phyloP scores from a whole-genome alignment of 2,329 filamentous ascomycete genomes.

The Beauveria pseudobassiana region DNA sequence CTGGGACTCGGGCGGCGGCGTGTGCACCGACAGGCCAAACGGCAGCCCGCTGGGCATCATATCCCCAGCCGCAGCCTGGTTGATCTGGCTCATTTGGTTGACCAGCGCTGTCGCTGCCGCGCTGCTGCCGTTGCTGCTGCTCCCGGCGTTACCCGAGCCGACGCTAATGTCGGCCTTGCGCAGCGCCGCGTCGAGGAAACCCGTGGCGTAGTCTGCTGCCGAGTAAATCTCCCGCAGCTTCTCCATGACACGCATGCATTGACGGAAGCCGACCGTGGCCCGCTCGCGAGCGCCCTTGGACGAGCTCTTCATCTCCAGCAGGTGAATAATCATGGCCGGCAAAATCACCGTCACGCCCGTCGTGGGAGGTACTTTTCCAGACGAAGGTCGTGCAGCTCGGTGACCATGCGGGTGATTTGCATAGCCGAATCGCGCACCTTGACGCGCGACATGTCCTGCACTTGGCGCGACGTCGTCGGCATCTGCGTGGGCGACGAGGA shows the following conservation, averaged over 20 bases:
- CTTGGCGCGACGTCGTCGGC: constrained; percentile 51
- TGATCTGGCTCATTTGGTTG: not conserved
- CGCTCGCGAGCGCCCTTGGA: constrained; percentile 62
- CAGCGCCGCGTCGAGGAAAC: constrained; percentile 87
- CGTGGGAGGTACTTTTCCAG: constrained; percentile 74
- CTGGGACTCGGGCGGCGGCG: constrained; percentile 47
- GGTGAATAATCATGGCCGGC: constrained; percentile 87
- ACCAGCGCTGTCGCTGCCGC: constrained; percentile 18
- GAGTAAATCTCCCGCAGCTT: constrained; percentile 83
- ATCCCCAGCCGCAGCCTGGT: constrained; percentile 14
- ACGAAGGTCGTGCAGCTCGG: constrained; percentile 63
- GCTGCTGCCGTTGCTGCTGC: not conserved
- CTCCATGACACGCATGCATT: constrained; percentile 89
- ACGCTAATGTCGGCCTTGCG: constrained; percentile 77
- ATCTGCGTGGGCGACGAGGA: constrained; percentile 54
- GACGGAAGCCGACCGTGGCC: constrained; percentile 74
- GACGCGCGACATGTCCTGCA: constrained; percentile 74
- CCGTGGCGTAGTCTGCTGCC: constrained; percentile 91
- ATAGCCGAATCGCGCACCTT: constrained; percentile 78
- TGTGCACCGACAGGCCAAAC: constrained; percentile 34
- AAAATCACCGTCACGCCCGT: constrained; percentile 86
- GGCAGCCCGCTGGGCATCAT: constrained; percentile 30
- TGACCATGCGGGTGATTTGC: constrained; percentile 78
- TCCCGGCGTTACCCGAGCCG: constrained; percentile 20
- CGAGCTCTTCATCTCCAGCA: constrained; percentile 84